Evolutionary conservation across 176 grass and related monocot genomes (phyloP), one percentile per base, ranked within the genome.

Genomic region (Stipa capillata): DNA sequence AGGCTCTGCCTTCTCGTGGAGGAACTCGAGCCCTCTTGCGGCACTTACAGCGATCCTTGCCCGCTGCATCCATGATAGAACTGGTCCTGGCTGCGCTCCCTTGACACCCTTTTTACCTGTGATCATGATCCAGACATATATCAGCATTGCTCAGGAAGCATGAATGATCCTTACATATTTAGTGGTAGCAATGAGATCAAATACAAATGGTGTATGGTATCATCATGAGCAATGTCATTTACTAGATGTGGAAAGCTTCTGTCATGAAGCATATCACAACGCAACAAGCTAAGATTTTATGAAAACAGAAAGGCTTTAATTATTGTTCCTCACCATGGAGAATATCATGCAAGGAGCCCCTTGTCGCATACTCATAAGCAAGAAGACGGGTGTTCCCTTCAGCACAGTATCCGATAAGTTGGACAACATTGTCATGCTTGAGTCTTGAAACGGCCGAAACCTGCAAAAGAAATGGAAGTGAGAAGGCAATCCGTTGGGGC

Each of bases 101-200:
- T 93, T 89, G 5, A 93, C 86, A 57, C 94, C 94, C 73, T 97
- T 93, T 74, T 79, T 86, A 32, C 94, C 94, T 97, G 70, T 77
- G 77, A 64, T 16, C 18, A 58, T 14, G 50, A 45, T 58, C 42
- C 49, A 40, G 13, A 2, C 5, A 28, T 28, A 8, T 43, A 70
- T 78, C 35, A 83, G 27, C 54, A 53, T 41, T 52, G 47, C 47
- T 78, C 25, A 25, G 40, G 2, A 82, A 52, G 12, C 58, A 54
- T 49, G 32, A 67, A 33, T 32, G 39, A 16, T 3, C 78, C 29
- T 39, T 52, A 25, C 37, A 73, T n/a, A n/a, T n/a, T 54, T 49
- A 79, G 13, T 7, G 4, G 35, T 1, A 29, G 8, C 8, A 58
- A 49, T 23, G 4, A 28, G 16, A 56, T 36, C 29, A 45, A 60